Percentiles rank a stretch among this genome's conserved stretches.
Evolutionary conservation across 192 early-diverging fungal species (phyloP).

Genomic region (Coemansia sp.): DNA sequence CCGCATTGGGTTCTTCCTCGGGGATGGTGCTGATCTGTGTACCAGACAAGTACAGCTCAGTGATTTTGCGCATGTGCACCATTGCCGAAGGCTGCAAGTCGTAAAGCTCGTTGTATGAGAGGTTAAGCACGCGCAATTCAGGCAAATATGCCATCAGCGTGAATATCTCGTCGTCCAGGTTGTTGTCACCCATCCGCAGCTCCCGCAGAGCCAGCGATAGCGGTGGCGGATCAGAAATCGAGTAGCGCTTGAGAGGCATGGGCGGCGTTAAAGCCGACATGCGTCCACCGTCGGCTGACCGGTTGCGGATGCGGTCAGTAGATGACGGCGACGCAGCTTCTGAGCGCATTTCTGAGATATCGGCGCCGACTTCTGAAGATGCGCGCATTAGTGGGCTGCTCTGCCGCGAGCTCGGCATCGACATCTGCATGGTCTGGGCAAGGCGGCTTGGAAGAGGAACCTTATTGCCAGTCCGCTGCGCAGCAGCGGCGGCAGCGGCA

Average conservation of each 20-base stretch:
- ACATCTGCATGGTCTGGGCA: conserved; percentile 34
- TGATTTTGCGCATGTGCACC: conserved; percentile 66
- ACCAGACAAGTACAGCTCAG: conserved; percentile 79
- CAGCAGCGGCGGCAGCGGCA: conserved; percentile 53
- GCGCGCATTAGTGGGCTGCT: conserved; percentile 40
- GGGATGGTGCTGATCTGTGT: conserved; percentile 82
- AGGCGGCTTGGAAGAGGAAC: conserved; percentile 18
- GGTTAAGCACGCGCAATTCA: conserved; percentile 75
- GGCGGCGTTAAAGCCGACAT: conserved; percentile 20
- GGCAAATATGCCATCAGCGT: conserved; percentile 69
- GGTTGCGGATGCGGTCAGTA: conserved; percentile 33
- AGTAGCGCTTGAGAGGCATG: conserved; percentile 35
- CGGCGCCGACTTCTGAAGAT: conserved; percentile 23
- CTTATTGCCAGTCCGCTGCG: conserved; percentile 40
- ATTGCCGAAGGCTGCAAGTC: conserved; percentile 79
- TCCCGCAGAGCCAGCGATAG: conserved; percentile 59
- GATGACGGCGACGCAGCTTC: background rate
- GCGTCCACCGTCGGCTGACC: conserved; percentile 43
- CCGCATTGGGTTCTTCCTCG: conserved; percentile 74
- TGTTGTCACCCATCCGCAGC: conserved; percentile 81
- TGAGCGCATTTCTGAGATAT: background rate
- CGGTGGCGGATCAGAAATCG: conserved; percentile 58
- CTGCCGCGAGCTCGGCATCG: conserved; percentile 34
- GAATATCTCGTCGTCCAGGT: conserved; percentile 79
- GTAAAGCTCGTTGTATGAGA: conserved; percentile 76